These are phyloP conservation scores for Pyricularia sp. DNA, from an alignment of 2,329 filamentous ascomycete genomes.

Conservation along the genomic window DNA sequence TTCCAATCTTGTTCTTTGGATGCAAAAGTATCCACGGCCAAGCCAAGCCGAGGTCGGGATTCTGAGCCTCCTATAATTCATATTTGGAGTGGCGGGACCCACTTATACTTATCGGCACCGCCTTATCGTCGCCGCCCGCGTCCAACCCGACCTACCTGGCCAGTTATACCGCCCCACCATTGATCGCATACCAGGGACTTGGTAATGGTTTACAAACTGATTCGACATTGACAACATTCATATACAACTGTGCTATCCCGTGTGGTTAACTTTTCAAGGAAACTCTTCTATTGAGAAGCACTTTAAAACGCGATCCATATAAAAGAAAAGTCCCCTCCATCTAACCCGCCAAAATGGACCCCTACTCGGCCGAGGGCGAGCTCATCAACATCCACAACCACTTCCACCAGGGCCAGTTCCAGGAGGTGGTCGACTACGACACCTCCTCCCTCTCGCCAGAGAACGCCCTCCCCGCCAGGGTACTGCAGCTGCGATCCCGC, in stretches of 20 bases:
- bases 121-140: not conserved
- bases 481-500: conserved; percentile 73
- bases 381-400: conserved; percentile 62
- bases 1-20: not conserved
- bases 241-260: not conserved
- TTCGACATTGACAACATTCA: not conserved
- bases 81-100: not conserved
- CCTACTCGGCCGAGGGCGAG: conserved; percentile 62
- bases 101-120: not conserved
- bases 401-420: conserved; percentile 76
- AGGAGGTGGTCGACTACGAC: conserved; percentile 78
- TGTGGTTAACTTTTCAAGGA: not conserved
- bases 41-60: not conserved
- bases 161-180: conserved; percentile 1
- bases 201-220: not conserved
- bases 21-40: not conserved
- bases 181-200: not conserved
- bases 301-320: not conserved
- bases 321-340: not conserved
- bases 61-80: not conserved
- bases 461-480: conserved; percentile 66
- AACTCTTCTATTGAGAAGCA: not conserved
- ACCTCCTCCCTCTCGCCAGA: conserved; percentile 67
- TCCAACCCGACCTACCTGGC: not conserved
- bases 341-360: conserved; percentile 47